Evolutionary conservation across 2,329 filamentous ascomycete species (phyloP), one percentile per base, ranked within the genome.

Genomic region (Fusarium guadeloupense): DNA sequence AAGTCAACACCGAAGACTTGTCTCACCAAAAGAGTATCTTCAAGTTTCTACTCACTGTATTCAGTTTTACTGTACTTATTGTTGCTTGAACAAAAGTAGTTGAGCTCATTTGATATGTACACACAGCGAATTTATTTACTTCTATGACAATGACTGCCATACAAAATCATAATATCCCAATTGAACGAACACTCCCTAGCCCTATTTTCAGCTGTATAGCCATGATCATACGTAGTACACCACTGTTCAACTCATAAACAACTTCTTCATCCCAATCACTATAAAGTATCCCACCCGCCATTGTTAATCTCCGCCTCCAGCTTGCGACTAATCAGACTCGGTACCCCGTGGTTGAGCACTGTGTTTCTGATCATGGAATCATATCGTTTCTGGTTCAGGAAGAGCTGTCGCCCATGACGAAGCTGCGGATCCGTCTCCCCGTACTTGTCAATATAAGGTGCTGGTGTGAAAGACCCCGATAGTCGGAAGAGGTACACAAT

Each of bases 281-380:
- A 77, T 51, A 77, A 59, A 33, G 87, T 97, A 79, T 99, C 95
- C 95, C 95, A 99, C 0, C 95, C 95, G 1, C 95, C 95, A 69
- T 92, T 97, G 73, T 99, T 99, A 38, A 97, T 92, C 75, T 99
- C 95, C 13, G 92, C 90, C 80, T 99, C 95, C 65, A 99, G 77
- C 76, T 92, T 94, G 65, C 95, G 84, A 64, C 90, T 91, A 72
- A 99, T 97, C 40, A 92, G 88, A 66, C 91, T 96, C 30, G 93
- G 93, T 23, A 99, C 87, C 5, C 90, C 89, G 69, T 97, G 93
- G 43, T 88, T 86, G 56, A 98, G 81, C 89, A 96, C 97, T 37
- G 93, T 87, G 66, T 89, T 91, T 44, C 95, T 84, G 53, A 97
- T 83, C 75, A 97, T 83, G 30, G 89, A 87, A 76, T 99, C 95